Evolutionary conservation across 2,329 filamentous ascomycete genomes (phyloP).

Genomic region (Alternaria gansuensis): DNA sequence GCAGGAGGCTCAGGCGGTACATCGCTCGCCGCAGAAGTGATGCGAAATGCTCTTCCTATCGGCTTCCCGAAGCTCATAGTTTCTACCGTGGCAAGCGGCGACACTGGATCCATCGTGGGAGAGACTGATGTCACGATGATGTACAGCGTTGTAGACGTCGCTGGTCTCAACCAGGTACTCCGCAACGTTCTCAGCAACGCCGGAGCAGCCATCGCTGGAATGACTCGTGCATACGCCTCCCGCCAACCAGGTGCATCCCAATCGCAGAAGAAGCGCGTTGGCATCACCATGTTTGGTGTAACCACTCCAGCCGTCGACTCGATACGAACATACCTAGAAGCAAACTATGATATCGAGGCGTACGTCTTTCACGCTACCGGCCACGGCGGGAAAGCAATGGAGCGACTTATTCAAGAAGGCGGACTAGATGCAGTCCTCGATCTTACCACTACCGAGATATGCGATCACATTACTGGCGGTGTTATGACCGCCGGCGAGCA

Average conservation of each 20-base stretch:
- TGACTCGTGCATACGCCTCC: constrained; percentile 60
- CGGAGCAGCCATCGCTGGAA: constrained; percentile 67
- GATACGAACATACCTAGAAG: constrained; percentile 61
- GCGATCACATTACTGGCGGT: constrained; percentile 70
- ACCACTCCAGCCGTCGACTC: constrained; percentile 71
- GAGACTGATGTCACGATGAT: constrained; percentile 75
- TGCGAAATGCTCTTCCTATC: constrained; percentile 68
- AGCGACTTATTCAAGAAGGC: constrained; percentile 66
- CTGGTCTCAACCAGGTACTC: constrained; percentile 70
- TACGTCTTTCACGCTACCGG: constrained; percentile 77
- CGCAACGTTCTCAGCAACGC: constrained; percentile 69
- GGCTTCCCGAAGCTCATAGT: constrained; percentile 76
- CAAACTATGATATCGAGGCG: constrained; percentile 59
- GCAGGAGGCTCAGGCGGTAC: constrained; percentile 72
- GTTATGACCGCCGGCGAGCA: constrained; percentile 67
- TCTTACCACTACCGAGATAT: constrained; percentile 73
- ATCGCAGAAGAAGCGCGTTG: constrained; percentile 60
- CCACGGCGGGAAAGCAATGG: constrained; percentile 73
- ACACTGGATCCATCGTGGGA: constrained; percentile 70
- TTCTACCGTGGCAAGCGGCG: constrained; percentile 73
- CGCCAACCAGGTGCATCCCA: not conserved
- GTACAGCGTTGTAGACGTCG: constrained; percentile 76
- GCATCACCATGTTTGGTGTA: constrained; percentile 78
- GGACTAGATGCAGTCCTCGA: constrained; percentile 73
- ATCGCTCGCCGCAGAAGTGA: constrained; percentile 66